These are phyloP conservation scores for Blastocrithidia nonstop DNA, from an alignment of 208 protist species.

Conservation along the genomic window DNA sequence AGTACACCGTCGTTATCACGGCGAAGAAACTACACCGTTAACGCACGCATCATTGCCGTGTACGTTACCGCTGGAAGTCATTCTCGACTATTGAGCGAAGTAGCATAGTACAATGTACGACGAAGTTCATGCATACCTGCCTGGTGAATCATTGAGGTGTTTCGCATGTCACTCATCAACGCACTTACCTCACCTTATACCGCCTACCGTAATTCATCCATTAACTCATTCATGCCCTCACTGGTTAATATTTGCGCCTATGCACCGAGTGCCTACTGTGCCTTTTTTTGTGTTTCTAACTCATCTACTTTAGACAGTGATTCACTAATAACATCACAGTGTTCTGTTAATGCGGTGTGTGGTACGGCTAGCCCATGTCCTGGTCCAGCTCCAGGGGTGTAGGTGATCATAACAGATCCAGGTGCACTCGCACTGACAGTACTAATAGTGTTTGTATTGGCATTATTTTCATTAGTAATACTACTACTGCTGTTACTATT, in stretches of 20 bases:
- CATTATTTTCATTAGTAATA: neutral
- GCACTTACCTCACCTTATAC: slow-evolving; percentile 33
- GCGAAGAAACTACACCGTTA: slow-evolving; percentile 69
- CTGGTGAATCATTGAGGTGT: slow-evolving; percentile 38
- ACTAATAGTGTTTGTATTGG: neutral
- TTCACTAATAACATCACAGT: slow-evolving; percentile 69
- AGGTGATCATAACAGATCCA: slow-evolving; percentile 31
- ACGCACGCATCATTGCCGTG: slow-evolving; percentile 53
- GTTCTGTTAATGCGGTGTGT: slow-evolving; percentile 42
- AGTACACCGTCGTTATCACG: slow-evolving; percentile 72
- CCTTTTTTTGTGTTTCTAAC: slow-evolving; percentile 53
- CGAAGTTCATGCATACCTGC: slow-evolving; percentile 82
- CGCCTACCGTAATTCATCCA: slow-evolving; percentile 55
- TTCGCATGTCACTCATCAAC: slow-evolving; percentile 34
- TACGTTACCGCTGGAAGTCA: slow-evolving; percentile 56
- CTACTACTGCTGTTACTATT: neutral
- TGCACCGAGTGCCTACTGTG: slow-evolving; percentile 47
- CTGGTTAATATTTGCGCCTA: slow-evolving; percentile 55
- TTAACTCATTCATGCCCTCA: slow-evolving; percentile 72
- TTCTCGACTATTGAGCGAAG: slow-evolving; percentile 37
- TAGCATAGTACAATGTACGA: slow-evolving; percentile 75
- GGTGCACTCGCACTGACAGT: neutral
- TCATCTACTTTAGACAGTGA: slow-evolving; percentile 77
- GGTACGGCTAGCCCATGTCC: slow-evolving; percentile 36
- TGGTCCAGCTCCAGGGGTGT: slow-evolving; percentile 46